A percentile compares a stretch with the other conserved stretches of the same genome.
Conservation (phyloP, 495 filamentous ascomycete species). For the Aspergillus coremiiformis region DNA sequence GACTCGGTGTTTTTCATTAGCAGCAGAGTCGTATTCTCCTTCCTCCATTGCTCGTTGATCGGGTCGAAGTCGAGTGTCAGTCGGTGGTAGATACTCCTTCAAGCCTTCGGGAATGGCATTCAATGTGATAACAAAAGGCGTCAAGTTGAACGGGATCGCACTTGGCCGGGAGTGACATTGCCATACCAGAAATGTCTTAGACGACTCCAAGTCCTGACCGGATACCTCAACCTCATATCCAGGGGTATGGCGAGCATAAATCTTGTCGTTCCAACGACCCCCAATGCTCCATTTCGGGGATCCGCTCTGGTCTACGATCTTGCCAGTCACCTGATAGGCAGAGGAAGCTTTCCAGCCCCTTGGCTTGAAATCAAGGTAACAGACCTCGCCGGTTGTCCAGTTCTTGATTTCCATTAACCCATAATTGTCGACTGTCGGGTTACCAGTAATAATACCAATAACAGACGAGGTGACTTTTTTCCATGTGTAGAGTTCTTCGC, state of each 20-base stretch:
- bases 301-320: constrained; percentile 67
- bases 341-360: constrained; percentile 91
- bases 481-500: constrained; percentile 93
- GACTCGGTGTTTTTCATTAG: constrained; percentile 86
- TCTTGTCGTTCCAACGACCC: constrained; percentile 94
- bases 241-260: constrained; percentile 88
- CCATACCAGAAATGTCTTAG: constrained; percentile 85
- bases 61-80: constrained; percentile 81
- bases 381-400: constrained; percentile 86
- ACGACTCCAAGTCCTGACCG: constrained; percentile 39
- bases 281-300: constrained; percentile 80
- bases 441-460: constrained; percentile 94
- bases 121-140: constrained; percentile 89
- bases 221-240: constrained; percentile 76
- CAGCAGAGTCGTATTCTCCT: constrained; percentile 87
- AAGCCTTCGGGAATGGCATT: constrained; percentile 79
- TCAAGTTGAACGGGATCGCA: constrained; percentile 93
- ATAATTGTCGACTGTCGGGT: constrained; percentile 96
- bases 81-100: constrained; percentile 69
- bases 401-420: constrained; percentile 97
- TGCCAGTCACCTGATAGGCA: constrained; percentile 79
- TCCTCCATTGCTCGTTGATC: constrained; percentile 99
- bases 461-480: constrained; percentile 99
- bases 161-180: constrained; percentile 72
- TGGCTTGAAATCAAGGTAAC: constrained; percentile 88